Evolutionary conservation across 805 yeast species (phyloP).

Genomic region (Suhomyces sp.): DNA sequence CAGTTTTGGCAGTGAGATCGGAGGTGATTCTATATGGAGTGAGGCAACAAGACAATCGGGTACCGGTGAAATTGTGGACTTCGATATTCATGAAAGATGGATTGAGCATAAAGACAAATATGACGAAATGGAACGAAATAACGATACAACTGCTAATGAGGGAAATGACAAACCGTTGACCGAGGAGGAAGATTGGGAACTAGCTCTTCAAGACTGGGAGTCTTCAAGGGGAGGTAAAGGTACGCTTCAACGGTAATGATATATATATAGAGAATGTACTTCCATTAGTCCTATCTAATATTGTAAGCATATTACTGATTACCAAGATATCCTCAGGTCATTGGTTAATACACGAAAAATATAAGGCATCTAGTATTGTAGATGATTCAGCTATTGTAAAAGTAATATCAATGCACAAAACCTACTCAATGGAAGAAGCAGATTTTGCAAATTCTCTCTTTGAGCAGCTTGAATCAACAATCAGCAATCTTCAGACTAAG

Average conservation of each 20-base stretch:
- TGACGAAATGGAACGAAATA: slow-evolving; percentile 51
- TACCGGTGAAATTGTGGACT: slow-evolving; percentile 41
- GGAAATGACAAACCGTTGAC: slow-evolving; percentile 37
- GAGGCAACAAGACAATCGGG: slow-evolving; percentile 86
- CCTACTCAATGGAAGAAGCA: background rate
- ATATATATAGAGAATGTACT: background rate
- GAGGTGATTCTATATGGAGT: slow-evolving; percentile 98
- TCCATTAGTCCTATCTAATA: background rate
- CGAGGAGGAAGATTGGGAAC: slow-evolving; percentile 71
- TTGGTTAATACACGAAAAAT: background rate
- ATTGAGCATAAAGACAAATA: slow-evolving; percentile 76
- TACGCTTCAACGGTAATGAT: background rate
- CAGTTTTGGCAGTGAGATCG: slow-evolving; percentile 89
- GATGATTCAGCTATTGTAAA: background rate
- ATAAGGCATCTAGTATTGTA: background rate
- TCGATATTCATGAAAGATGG: slow-evolving; percentile 95
- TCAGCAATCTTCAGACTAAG: slow-evolving; percentile 1
- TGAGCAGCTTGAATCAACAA: slow-evolving; percentile 1
- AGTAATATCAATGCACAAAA: background rate
- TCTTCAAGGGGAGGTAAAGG: slow-evolving; percentile 17
- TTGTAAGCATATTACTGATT: background rate
- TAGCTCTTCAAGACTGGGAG: slow-evolving; percentile 31
- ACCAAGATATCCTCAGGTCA: background rate
- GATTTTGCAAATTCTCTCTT: background rate
- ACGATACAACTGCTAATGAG: slow-evolving; percentile 33